These are phyloP conservation scores for Conticribra guillardii DNA, from an alignment of 108 stramenopile species.

Conservation along the genomic window DNA sequence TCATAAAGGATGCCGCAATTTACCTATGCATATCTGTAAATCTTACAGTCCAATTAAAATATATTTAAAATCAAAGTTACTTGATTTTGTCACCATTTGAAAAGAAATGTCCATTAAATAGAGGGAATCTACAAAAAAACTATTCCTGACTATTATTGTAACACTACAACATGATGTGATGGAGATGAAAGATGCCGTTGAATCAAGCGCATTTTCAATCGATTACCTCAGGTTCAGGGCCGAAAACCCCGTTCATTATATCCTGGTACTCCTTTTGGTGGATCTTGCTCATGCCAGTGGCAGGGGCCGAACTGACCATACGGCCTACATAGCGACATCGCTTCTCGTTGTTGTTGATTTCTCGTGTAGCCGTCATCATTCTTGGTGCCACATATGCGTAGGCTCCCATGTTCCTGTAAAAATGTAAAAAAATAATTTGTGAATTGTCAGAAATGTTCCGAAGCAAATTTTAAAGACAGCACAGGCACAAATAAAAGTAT, in stretches of 20 bases:
- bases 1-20: too few relatives aligned
- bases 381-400: constrained; percentile 91
- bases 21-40: too few relatives aligned
- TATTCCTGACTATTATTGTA: too few relatives aligned
- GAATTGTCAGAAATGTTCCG: neutral
- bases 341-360: constrained; percentile 91
- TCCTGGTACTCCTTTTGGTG: constrained; percentile 86
- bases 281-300: constrained; percentile 92
- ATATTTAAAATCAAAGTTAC: too few relatives aligned
- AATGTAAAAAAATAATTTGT: neutral
- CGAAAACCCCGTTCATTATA: constrained; percentile 90
- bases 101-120: too few relatives aligned
- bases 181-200: too few relatives aligned
- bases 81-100: too few relatives aligned
- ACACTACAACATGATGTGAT: too few relatives aligned
- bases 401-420: constrained; percentile 94
- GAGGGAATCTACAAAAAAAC: too few relatives aligned
- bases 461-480: constrained; percentile 6
- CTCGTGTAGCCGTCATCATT: constrained; percentile 94
- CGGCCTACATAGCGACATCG: constrained; percentile 94
- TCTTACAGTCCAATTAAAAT: too few relatives aligned
- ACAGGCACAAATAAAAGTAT: neutral
- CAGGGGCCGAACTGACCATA: constrained; percentile 92
- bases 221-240: constrained; percentile 9
- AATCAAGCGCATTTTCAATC: neutral